Evolutionary conservation across 1,284 basidiomycete species (phyloP), one percentile per base, ranked within the genome.

Genomic region (Macrocystidia cucumis): DNA sequence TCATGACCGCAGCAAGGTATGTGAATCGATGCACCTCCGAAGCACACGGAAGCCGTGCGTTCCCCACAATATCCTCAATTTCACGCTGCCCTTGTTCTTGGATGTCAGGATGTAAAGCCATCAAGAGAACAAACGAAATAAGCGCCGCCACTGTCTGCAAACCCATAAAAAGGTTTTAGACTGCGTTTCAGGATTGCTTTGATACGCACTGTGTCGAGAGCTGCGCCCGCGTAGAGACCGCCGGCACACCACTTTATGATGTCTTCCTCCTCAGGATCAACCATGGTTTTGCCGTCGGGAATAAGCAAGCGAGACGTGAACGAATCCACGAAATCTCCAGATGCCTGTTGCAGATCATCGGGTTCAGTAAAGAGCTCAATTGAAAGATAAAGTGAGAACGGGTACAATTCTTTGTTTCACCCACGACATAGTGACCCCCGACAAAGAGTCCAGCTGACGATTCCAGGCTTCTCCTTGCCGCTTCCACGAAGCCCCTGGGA

Each of bases 1-100:
- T 68, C 35, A 74, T 42, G 4, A 74, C 44, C 0, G 72, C 72
- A n/a, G 56, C 48, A 1, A 77, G 48, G 44, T 72, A 78, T 1
- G 52, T 55, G n/a, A 77, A 45, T 12, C 47, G 50, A 3, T 44
- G 38, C 11, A 67, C 46, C 22, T 73, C 63, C 5, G 46, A 46
- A 14, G 68, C 59, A 9, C 51, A 47, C 0, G 74, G 72, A 1
- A 65, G 29, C 13, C 60, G 47, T 6, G 56, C 53, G n/a, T 35
- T 33, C 5, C 63, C 64, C 16, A 64, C 49, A 17, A 67, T 51
- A 17, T 44, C 41, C 37, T 68, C 61, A 30, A 76, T 55, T 45
- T 76, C 72, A 18, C 41, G 43, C 40, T 67, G 70, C 4, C 65
- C 67, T 20, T 50, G 56, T 9, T 29, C 39, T 41, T 72, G 71